Evolutionary conservation across 192 early-diverging fungal species (phyloP), one percentile per base, ranked within the genome.

Genomic region (Coemansia sp.): DNA sequence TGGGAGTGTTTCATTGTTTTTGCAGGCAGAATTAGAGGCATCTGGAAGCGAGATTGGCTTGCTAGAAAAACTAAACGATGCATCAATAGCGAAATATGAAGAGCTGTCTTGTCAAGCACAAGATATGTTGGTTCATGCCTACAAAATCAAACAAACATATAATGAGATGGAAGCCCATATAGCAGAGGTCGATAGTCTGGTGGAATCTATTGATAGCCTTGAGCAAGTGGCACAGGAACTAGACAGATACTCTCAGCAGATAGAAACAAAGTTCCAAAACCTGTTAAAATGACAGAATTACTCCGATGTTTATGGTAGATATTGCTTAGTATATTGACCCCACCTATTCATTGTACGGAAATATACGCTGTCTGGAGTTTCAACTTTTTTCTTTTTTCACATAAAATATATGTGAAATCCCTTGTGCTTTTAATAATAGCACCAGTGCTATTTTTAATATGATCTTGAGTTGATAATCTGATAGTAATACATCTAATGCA

Each of bases 41-140:
- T 68, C 80, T 4, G 80, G 64, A 11, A 65, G 66, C 41, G 80
- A 83, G 42, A 37, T 83, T 7, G 55, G 59, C 13, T 45, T 83
- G 32, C 64, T 83, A 11, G 80, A 76, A 42, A 74, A 77, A 44
- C 80, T 83, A 3, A 83, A 83, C 60, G 80, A 83, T 44, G 72
- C 75, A 11, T 76, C 80, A 5, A 83, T 83, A 42, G 16, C 63
- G 16, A 83, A 83, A 40, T 83, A 83, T 63, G 80, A 83, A 51
- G 80, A 74, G 0, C 9, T 83, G 4, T 83, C 80, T 37, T 74
- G 80, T 7, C 80, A 83, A 69, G 75, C 80, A 7, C 80, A 83
- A 32, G 80, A 83, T 48, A 83, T 83, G 80, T 69, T 83, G 38
- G 80, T 70, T 7, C 75, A 83, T 48, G 80, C 71, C 2, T 83